Evolutionary conservation across 176 grass and related monocot species (phyloP).

Genomic region (Neostapfia colusana): DNA sequence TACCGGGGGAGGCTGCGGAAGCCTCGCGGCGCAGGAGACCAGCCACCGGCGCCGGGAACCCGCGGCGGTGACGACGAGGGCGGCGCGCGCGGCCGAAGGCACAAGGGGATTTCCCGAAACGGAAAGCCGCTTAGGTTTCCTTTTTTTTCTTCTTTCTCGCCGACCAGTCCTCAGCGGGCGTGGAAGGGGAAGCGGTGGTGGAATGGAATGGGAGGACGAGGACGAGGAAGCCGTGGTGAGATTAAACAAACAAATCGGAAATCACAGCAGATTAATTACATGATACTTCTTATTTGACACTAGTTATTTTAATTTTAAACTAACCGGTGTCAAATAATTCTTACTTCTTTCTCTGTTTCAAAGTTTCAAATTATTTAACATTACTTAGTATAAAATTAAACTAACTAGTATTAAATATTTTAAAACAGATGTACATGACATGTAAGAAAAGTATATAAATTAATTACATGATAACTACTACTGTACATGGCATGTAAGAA

Average conservation of each 20-base stretch:
- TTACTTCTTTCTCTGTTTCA: too few species aligned
- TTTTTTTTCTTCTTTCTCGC: neutral
- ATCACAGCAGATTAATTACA: neutral
- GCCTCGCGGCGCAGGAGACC: neutral
- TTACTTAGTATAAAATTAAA: too few species aligned
- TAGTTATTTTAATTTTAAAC: too few species aligned
- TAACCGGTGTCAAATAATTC: too few species aligned
- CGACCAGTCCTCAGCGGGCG: neutral
- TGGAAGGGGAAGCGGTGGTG: neutral
- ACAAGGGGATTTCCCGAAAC: slow-evolving; percentile 60
- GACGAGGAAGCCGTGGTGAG: slow-evolving; percentile 8
- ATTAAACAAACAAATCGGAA: slow-evolving; percentile 26
- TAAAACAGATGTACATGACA: too few species aligned
- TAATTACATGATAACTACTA: too few species aligned
- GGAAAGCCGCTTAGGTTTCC: slow-evolving; percentile 54
- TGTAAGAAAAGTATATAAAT: too few species aligned
- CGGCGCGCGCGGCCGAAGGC: neutral
- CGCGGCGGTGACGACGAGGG: neutral
- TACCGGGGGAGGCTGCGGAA: slow-evolving; percentile 18
- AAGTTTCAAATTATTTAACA: too few species aligned
- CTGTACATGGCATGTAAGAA: too few species aligned
- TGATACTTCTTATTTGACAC: too few species aligned
- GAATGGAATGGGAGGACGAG: neutral
- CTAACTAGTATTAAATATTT: too few species aligned
- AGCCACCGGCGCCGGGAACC: slow-evolving; percentile 15